Evolutionary conservation across 192 early-diverging fungal species (phyloP).

Genomic region (Backusella australiensis): DNA sequence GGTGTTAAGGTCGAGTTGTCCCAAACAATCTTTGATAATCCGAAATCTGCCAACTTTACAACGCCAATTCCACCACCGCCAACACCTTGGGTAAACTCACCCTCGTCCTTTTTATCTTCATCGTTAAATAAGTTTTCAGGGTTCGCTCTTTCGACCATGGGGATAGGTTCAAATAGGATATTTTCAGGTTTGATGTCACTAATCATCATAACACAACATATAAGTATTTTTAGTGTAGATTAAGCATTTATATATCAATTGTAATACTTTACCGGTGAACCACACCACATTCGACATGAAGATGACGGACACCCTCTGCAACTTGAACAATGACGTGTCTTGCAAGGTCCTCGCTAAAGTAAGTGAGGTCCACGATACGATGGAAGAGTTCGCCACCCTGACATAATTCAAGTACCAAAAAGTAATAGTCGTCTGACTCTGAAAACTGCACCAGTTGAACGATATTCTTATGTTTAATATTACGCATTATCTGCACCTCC

Average conservation of each 20-base stretch:
- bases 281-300: slow-evolving; percentile 79
- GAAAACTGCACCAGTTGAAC: slow-evolving; percentile 73
- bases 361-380: slow-evolving; percentile 78
- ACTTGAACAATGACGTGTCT: slow-evolving; percentile 87
- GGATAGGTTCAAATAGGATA: slow-evolving; percentile 74
- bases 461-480: slow-evolving; percentile 74
- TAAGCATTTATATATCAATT: neutral
- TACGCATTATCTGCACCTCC: slow-evolving; percentile 84
- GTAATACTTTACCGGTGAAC: slow-evolving; percentile 58
- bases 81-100: slow-evolving; percentile 65
- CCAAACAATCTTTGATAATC: slow-evolving; percentile 84
- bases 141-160: slow-evolving; percentile 49
- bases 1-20: slow-evolving; percentile 84
- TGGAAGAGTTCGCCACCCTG: slow-evolving; percentile 92
- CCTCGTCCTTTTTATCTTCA: slow-evolving; percentile 72
- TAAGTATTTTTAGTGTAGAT: neutral
- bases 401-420: slow-evolving; percentile 78
- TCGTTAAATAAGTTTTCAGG: slow-evolving; percentile 41
- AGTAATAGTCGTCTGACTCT: slow-evolving; percentile 75
- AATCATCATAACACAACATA: neutral
- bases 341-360: slow-evolving; percentile 74
- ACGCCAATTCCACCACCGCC: slow-evolving; percentile 82
- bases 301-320: slow-evolving; percentile 76
- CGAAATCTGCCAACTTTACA: slow-evolving; percentile 89
- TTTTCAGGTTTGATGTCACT: slow-evolving; percentile 98